These are phyloP conservation scores for Penicillium canariense DNA, from an alignment of 495 filamentous ascomycete genomes.

Conservation along the genomic window DNA sequence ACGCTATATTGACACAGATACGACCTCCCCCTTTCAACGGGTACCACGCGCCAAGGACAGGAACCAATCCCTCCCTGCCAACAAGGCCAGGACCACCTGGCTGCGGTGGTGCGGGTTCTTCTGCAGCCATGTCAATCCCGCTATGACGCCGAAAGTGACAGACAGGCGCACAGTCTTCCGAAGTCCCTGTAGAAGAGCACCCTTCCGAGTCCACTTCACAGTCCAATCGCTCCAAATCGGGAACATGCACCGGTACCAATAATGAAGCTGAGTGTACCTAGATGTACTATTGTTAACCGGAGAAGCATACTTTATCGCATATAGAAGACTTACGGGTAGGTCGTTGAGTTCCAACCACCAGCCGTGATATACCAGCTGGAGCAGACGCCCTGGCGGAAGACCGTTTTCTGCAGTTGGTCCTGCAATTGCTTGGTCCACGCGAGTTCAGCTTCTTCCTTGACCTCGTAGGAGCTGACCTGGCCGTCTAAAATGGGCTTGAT, in stretches of 20 bases:
- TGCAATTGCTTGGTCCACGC: constrained; percentile 55
- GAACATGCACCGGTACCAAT: constrained; percentile 50
- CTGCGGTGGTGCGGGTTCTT: constrained; percentile 13
- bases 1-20: too few species aligned
- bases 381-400: constrained; percentile 53
- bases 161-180: constrained; percentile 15
- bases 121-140: constrained; percentile 18
- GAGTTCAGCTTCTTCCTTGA: constrained; percentile 52
- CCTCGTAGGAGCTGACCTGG: constrained; percentile 40
- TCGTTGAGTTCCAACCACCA: constrained; percentile 58
- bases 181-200: constrained; percentile 29
- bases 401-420: constrained; percentile 48
- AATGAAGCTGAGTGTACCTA: constrained; percentile 53
- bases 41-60: constrained; percentile 7
- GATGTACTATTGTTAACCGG: neutral
- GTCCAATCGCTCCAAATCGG: constrained; percentile 57
- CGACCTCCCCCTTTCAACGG: too few species aligned
- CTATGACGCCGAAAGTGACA: constrained; percentile 19
- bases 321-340: constrained; percentile 53
- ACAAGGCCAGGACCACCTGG: constrained; percentile 16
- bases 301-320: neutral
- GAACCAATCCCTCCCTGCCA: constrained; percentile 15
- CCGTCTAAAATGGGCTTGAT: constrained; percentile 42
- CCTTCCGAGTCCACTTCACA: constrained; percentile 49
- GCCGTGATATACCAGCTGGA: constrained; percentile 56